These are phyloP conservation scores for Trichoderma koningiopsis DNA, from an alignment of 2,329 filamentous ascomycete genomes.

Conservation along the genomic window DNA sequence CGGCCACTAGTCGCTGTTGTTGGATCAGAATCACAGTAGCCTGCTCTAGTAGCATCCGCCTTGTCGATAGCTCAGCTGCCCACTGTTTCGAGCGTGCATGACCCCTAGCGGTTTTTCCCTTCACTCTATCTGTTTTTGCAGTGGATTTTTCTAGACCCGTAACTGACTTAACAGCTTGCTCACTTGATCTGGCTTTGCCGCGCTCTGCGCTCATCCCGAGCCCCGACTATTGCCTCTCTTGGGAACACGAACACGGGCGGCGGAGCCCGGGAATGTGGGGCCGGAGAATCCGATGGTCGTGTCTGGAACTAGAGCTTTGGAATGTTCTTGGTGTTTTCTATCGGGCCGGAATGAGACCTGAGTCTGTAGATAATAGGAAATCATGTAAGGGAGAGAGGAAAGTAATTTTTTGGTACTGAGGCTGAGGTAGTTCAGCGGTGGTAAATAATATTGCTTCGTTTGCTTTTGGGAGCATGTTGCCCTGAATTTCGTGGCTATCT, in stretches of 20 bases:
- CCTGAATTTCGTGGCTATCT: background rate
- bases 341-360: background rate
- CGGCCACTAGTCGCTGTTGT: slow-evolving; percentile 16
- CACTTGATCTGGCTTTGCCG: slow-evolving; percentile 12
- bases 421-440: no score
- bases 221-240: slow-evolving; percentile 8
- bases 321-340: slow-evolving; percentile 14
- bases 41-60: slow-evolving; percentile 17
- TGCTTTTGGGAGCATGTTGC: background rate
- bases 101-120: slow-evolving; percentile 6
- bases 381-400: background rate
- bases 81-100: slow-evolving; percentile 23
- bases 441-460: background rate
- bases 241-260: slow-evolving; percentile 17
- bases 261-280: slow-evolving; percentile 24
- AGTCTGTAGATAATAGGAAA: background rate
- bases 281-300: slow-evolving; percentile 25
- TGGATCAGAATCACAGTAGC: slow-evolving; percentile 12
- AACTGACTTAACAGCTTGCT: background rate
- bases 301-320: background rate
- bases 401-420: background rate
- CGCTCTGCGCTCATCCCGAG: slow-evolving; percentile 13
- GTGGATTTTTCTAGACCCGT: slow-evolving; percentile 4
- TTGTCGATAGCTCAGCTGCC: slow-evolving; percentile 25
- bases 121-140: background rate